Evolutionary conservation across 2,329 filamentous ascomycete genomes (phyloP).

Genomic region (Escovopsis sp.): DNA sequence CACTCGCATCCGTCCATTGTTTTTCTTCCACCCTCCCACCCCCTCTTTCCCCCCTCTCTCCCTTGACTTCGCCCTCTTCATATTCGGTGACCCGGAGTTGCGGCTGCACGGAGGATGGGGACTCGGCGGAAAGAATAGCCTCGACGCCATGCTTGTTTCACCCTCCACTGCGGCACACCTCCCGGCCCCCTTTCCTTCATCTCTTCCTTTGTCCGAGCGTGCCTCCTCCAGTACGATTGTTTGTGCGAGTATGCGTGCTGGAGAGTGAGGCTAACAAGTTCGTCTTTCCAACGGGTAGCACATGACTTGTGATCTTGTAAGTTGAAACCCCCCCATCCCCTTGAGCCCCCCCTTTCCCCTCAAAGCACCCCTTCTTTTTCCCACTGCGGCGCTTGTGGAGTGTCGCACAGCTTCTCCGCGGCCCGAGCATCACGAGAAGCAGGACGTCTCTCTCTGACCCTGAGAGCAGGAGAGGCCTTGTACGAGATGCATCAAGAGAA

Average conservation of each 20-base stretch:
- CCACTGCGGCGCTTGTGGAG: too few species aligned
- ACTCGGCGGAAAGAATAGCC: neutral
- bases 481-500: conserved; percentile 93
- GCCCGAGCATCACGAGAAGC: neutral
- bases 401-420: neutral
- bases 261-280: conserved; percentile 12
- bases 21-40: conserved; percentile 3
- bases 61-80: too few species aligned
- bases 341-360: conserved; percentile 2
- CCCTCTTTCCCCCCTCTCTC: too few species aligned
- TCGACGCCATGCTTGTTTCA: too few species aligned
- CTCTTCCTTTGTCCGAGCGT: too few species aligned
- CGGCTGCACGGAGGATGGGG: neutral
- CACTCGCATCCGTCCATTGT: too few species aligned
- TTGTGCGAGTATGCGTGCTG: too few species aligned
- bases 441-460: conserved; percentile 11
- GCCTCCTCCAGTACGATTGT: too few species aligned
- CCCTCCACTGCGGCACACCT: conserved; percentile 1
- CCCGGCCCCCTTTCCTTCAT: too few species aligned
- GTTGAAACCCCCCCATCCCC: conserved; percentile 21
- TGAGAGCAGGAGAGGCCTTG: conserved; percentile 70
- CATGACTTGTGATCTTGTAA: conserved; percentile 86
- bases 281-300: conserved; percentile 36
- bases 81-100: neutral
- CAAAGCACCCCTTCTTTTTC: neutral